Evolutionary conservation across 257 asterid species (phyloP), one percentile per base, ranked within the genome.

Genomic region (Nicotiana otophora): DNA sequence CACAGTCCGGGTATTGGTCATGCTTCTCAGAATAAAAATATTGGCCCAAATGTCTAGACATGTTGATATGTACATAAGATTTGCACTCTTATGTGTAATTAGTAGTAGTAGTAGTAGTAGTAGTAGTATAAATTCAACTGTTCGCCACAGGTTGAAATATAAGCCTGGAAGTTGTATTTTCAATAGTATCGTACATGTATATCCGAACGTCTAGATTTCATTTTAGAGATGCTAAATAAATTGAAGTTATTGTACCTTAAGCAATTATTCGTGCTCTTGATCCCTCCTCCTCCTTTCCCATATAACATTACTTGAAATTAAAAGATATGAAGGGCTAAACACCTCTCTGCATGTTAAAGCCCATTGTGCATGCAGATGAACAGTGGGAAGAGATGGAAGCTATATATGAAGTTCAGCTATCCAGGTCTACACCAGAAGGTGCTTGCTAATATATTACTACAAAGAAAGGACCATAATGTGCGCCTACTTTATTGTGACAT

Each of bases 1-100:
- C 91, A 85, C 84, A 89, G 93, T 66, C 93, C 94, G 0, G 94
- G 95, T 34, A 74, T 91, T 42, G 97, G 95, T 10, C 97, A 92
- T 81, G 87, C 92, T 5, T 81, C 78, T 8, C 84, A 79, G 78
- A 85, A 54, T 81, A 34, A 69, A 81, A 69, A 62, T 28, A 60
- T 30, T 28, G 87, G 83, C 58, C 88, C 86, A 85, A 87, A 87
- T 30, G 84, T 82, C 17, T 89, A 91, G 83, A 77, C 77, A 82
- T 70, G 68, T 65, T 78, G 63, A 74, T 76, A 67, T n/a, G 34
- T n/a, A 62, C 48, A 51, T 36, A 74, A 67, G 66, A 67, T 61
- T 63, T 54, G 70, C 64, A 85, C 88, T 87, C 81, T 39, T 61
- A 48, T 83, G 14, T 64, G 78, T 70, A 70, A 39, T 70, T 70